Conservation (phyloP, 2,329 filamentous ascomycete species). For the Chrysosporium keratinophilum region DNA sequence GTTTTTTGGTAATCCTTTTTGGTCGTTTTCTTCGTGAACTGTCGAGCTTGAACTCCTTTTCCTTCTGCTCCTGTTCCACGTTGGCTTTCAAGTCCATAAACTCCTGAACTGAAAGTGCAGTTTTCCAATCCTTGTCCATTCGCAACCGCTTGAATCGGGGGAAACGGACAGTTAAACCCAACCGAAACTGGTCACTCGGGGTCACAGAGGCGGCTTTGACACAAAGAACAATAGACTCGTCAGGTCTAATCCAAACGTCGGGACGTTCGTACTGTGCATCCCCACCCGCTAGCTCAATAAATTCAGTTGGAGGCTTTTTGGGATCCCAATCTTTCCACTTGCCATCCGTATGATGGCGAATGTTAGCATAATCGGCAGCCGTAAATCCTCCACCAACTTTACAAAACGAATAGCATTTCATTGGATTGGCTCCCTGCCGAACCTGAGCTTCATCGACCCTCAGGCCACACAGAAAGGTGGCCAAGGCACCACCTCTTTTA, state of each 20-base stretch:
- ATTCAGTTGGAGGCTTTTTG: slow-evolving; percentile 62
- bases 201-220: slow-evolving; percentile 78
- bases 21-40: slow-evolving; percentile 53
- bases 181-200: slow-evolving; percentile 65
- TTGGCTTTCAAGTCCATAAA: slow-evolving; percentile 61
- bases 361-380: slow-evolving; percentile 70
- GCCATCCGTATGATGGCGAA: slow-evolving; percentile 73
- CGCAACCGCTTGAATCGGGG: slow-evolving; percentile 76
- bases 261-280: slow-evolving; percentile 66
- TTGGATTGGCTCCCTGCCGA: slow-evolving; percentile 45
- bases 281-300: slow-evolving; percentile 71
- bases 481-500: slow-evolving; percentile 66
- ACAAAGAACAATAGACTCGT: slow-evolving; percentile 74
- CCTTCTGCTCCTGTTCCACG: slow-evolving; percentile 59
- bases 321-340: slow-evolving; percentile 85
- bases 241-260: slow-evolving; percentile 86
- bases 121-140: slow-evolving; percentile 74
- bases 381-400: slow-evolving; percentile 94
- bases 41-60: slow-evolving; percentile 66
- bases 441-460: slow-evolving; percentile 61
- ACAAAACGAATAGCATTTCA: slow-evolving; percentile 88
- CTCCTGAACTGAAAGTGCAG: slow-evolving; percentile 65
- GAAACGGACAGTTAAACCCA: slow-evolving; percentile 71
- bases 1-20: slow-evolving; percentile 52
- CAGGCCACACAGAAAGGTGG: slow-evolving; percentile 83